Evolutionary conservation across 768 basidiomycete species (phyloP).

Genomic region (Pleurotus tuoliensis): DNA sequence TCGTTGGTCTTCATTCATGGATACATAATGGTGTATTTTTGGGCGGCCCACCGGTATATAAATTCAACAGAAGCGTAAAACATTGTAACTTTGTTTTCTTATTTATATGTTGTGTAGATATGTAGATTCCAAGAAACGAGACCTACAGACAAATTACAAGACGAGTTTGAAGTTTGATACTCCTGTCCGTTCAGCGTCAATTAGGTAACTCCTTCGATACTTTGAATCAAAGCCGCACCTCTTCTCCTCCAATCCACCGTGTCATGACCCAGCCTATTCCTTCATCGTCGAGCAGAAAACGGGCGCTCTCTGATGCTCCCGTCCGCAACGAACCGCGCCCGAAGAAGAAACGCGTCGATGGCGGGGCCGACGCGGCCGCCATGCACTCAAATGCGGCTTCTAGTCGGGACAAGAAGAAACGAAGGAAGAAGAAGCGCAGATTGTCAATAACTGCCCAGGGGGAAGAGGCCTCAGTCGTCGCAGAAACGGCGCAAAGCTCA

Average conservation of each 20-base stretch:
- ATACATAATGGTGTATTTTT: background rate
- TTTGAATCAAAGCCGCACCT: background rate
- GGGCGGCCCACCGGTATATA: background rate
- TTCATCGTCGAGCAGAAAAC: slow-evolving; percentile 1
- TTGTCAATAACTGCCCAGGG: background rate
- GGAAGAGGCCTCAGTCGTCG: background rate
- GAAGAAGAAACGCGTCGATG: background rate
- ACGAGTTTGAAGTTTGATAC: too few species aligned
- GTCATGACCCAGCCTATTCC: slow-evolving; percentile 4
- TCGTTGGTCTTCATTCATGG: slow-evolving; percentile 5
- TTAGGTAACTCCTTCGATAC: too few species aligned
- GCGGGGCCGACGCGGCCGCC: background rate
- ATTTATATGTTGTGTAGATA: too few species aligned
- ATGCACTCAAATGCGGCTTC: background rate
- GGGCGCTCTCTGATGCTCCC: background rate
- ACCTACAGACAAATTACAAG: too few species aligned
- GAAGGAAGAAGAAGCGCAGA: slow-evolving; percentile 6
- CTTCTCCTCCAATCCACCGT: background rate
- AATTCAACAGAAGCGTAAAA: background rate
- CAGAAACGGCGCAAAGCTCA: too few species aligned
- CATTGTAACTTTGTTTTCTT: background rate
- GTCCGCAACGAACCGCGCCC: background rate
- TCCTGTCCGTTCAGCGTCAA: too few species aligned
- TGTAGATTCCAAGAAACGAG: too few species aligned
- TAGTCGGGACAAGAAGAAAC: slow-evolving; percentile 1